Evolutionary conservation across 2,329 filamentous ascomycete genomes (phyloP), one percentile per base, ranked within the genome.

Genomic region (Emmonsiellopsis sp.): DNA sequence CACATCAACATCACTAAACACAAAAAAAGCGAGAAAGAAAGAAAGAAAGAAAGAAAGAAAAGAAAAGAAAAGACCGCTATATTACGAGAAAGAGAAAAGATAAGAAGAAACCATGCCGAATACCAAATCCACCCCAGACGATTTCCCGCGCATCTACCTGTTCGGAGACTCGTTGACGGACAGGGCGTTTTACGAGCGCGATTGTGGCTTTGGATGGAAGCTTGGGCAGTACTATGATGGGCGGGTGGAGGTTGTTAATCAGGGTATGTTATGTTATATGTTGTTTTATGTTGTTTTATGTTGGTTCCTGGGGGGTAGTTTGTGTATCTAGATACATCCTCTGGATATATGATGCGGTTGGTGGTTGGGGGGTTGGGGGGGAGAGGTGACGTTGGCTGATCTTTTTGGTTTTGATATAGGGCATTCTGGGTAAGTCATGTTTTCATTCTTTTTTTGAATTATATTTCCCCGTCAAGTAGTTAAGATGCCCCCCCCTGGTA

Each of bases 161-260:
- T 60, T 61, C 48, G 59, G 59, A 11, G 59, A 61, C 53, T 59
- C 59, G 17, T 48, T 61, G 42, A 61, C 58, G 8, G 58, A 59
- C 43, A 34, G 56, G 11, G 58, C 48, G 0, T 58, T 58, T 47
- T 47, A 42, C 17, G 55, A 57, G 33, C 21, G 50, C 10, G 37
- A 60, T 46, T 50, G 21, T n/a, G 58, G 59, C 3, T 61, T 61
- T 47, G 58, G 58, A 10, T 55, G 53, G 51, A 52, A 52, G 47
- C 34, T 60, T 13, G 32, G 42, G 31, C 47, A 60, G 46, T 59
- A 61, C 45, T 61, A 61, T 54, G 46, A 58, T 13, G 54, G 56
- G 8, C 49, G 58, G 42, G 58, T 58, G 5, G 58, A 61, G 48
- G 52, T 61, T 55, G 50, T 60, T 10, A 61, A 61, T 53, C 46